These are phyloP conservation scores for Thecaphora thlaspeos DNA, from an alignment of 1,284 basidiomycete species.

Conservation along the genomic window DNA sequence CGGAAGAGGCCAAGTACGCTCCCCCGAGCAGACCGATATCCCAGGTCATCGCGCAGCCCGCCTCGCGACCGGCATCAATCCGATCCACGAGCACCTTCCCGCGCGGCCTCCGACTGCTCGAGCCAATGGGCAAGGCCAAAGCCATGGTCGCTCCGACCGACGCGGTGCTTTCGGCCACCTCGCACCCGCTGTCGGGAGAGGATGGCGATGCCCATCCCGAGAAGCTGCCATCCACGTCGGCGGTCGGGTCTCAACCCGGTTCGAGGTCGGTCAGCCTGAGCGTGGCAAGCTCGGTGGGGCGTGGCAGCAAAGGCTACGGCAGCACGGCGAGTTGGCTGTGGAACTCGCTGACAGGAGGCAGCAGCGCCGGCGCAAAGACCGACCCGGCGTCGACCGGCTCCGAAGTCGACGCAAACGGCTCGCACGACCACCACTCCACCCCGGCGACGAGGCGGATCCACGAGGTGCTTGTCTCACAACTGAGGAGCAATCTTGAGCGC, in stretches of 20 bases:
- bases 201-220: not conserved
- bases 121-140: constrained; percentile 46
- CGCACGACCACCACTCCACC: constrained; percentile 13
- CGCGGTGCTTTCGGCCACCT: constrained; percentile 27
- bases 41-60: constrained; percentile 17
- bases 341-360: constrained; percentile 33
- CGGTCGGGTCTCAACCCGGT: not conserved
- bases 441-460: constrained; percentile 44
- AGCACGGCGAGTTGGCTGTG: constrained; percentile 31
- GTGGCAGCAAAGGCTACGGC: constrained; percentile 15
- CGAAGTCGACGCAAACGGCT: constrained; percentile 4
- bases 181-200: constrained; percentile 17
- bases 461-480: constrained; percentile 32
- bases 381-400: constrained; percentile 1
- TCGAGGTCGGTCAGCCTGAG: not conserved
- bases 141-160: constrained; percentile 41
- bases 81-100: constrained; percentile 38
- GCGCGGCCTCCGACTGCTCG: constrained; percentile 33
- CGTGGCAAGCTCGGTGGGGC: not conserved
- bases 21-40: constrained; percentile 19
- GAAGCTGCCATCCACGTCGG: not conserved
- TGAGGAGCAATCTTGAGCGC: constrained; percentile 22
- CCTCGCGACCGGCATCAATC: constrained; percentile 37
- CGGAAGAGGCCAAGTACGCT: constrained; percentile 3
- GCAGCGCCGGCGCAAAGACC: constrained; percentile 2